phyloP scores from a whole-genome alignment of 176 grass and related monocot species.

The Aegilops sharonensis region DNA sequence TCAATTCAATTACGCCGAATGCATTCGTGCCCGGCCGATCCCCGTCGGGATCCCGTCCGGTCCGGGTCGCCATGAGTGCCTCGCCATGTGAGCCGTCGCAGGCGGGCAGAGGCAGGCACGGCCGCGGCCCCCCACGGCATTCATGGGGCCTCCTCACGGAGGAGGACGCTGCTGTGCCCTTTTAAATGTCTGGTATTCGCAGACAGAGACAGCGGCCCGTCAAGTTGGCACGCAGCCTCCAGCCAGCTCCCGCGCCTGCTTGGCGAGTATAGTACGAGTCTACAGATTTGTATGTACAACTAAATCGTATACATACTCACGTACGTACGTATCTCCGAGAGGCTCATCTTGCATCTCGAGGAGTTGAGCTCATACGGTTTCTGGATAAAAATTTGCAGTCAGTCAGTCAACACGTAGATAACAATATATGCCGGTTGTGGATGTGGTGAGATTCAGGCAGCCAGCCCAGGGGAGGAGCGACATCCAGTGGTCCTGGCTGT shows the following conservation, averaged over 20 bases:
- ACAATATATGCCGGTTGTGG: neutral
- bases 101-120: neutral
- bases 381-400: too few species aligned
- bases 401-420: neutral
- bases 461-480: neutral
- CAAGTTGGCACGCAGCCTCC: neutral
- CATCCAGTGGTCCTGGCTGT: neutral
- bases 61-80: neutral
- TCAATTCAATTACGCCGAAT: neutral
- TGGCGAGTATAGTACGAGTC: too few species aligned
- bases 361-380: too few species aligned
- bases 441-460: neutral
- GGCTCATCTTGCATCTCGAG: too few species aligned
- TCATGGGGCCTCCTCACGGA: neutral
- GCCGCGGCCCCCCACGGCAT: neutral
- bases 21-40: neutral
- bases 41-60: neutral
- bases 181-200: conserved; percentile 39
- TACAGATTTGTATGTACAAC: too few species aligned
- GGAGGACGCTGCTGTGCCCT: neutral
- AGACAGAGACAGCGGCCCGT: conserved; percentile 35
- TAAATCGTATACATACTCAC: too few species aligned
- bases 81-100: conserved; percentile 21
- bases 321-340: too few species aligned
- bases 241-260: too few species aligned